These are phyloP conservation scores for Gymnopilus dilepis DNA, from an alignment of 768 basidiomycete species.

Conservation along the genomic window DNA sequence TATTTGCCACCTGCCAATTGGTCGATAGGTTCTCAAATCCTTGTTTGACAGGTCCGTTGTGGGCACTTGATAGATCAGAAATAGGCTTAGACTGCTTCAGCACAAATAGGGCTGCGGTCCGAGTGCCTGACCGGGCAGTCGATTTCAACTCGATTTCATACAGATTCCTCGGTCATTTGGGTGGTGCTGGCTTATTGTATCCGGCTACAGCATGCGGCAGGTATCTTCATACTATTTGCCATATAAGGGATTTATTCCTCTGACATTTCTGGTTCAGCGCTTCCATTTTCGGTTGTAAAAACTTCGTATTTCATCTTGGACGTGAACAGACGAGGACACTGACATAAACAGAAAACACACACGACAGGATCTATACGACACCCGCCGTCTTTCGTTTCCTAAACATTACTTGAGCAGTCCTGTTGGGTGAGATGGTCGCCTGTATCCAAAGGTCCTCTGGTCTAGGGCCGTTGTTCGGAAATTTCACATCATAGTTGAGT, in stretches of 20 bases:
- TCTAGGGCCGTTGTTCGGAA: slow-evolving; percentile 30
- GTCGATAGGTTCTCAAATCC: slow-evolving; percentile 5
- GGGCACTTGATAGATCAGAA: not conserved
- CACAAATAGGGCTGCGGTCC: not conserved
- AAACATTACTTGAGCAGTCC: slow-evolving; percentile 14
- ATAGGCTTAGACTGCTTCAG: not conserved
- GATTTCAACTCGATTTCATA: slow-evolving; percentile 1
- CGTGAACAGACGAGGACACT: not conserved
- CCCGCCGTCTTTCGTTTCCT: not conserved
- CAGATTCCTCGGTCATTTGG: not conserved
- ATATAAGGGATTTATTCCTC: not conserved
- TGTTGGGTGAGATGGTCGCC: slow-evolving; percentile 6
- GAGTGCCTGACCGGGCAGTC: not conserved
- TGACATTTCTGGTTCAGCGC: not conserved
- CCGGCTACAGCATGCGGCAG: slow-evolving; percentile 2
- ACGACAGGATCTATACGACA: not conserved
- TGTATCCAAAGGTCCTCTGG: slow-evolving; percentile 31
- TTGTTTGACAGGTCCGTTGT: slow-evolving; percentile 2
- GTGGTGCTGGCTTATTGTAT: slow-evolving; percentile 4
- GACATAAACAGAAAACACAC: not conserved
- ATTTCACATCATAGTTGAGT: slow-evolving; percentile 45
- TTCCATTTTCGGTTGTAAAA: not conserved
- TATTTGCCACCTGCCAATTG: slow-evolving; percentile 9
- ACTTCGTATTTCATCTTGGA: not conserved
- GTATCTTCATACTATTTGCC: not conserved